A percentile compares a stretch with the other conserved stretches of the same genome.
Evolutionary conservation across 257 asterid species (phyloP).

Genomic region (Scutellaria galericulata): DNA sequence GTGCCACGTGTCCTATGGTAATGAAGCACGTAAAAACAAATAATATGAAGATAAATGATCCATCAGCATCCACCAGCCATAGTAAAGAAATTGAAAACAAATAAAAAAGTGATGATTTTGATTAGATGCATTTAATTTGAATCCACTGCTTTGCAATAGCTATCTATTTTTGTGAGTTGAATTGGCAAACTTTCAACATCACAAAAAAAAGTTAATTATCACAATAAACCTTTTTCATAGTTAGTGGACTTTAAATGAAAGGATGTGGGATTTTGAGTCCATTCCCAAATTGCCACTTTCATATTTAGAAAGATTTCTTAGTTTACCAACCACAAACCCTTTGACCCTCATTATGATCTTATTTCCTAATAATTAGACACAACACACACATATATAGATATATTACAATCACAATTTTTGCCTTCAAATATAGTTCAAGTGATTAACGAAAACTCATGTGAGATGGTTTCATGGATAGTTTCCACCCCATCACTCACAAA

Average conservation of each 20-base stretch:
- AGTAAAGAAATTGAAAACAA: conserved; percentile 1
- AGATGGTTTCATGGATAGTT: no score
- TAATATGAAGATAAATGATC: conserved; percentile 34
- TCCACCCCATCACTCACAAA: no score
- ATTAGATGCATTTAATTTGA: conserved; percentile 39
- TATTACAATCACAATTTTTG: no score
- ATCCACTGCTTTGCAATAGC: conserved; percentile 39
- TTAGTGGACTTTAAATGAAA: conserved; percentile 35
- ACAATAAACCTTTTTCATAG: conserved; percentile 27
- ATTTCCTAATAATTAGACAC: no score
- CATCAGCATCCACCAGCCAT: conserved; percentile 37
- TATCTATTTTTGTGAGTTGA: conserved; percentile 29
- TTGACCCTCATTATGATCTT: conserved; percentile 1
- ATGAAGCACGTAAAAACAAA: background rate
- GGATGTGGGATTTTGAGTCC: conserved; percentile 37
- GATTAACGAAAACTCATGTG: no score
- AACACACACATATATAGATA: no score
- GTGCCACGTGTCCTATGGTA: conserved; percentile 17
- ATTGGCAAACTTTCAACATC: conserved; percentile 44
- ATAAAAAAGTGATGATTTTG: background rate
- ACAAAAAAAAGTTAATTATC: conserved; percentile 31
- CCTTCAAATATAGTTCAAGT: no score
- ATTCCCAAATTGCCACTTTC: conserved; percentile 31
- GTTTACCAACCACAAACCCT: conserved; percentile 19
- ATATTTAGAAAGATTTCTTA: background rate